Evolutionary conservation across 352 stramenopile genomes (phyloP).

Genomic region (Pythium phragmitis): DNA sequence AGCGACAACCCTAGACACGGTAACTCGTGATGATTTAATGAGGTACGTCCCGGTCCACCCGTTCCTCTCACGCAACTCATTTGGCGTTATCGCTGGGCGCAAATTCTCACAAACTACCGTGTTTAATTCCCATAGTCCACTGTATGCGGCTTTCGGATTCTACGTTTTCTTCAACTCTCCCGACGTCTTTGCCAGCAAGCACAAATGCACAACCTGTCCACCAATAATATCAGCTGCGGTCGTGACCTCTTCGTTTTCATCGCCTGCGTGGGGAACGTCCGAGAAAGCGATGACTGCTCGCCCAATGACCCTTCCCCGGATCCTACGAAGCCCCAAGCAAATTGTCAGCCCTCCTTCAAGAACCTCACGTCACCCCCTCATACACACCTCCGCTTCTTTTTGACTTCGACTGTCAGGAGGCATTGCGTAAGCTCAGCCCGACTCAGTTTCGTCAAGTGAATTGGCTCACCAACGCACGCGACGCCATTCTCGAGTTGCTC

Average conservation of each 20-base stretch:
- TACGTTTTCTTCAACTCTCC: background rate
- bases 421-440: background rate
- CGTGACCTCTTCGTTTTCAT: background rate
- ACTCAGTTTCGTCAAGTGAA: background rate
- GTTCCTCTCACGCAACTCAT: too few relatives aligned
- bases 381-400: background rate
- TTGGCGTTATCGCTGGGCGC: too few relatives aligned
- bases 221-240: background rate
- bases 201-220: slow-evolving; percentile 27
- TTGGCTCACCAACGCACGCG: background rate
- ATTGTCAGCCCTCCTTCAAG: background rate
- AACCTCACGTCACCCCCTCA: background rate
- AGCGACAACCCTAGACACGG: too few relatives aligned
- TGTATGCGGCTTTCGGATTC: too few relatives aligned
- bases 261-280: background rate
- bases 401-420: background rate
- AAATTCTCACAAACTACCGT: too few relatives aligned
- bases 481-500: background rate
- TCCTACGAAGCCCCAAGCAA: background rate
- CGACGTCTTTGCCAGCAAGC: slow-evolving; percentile 92
- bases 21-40: too few relatives aligned
- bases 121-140: too few relatives aligned
- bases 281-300: background rate
- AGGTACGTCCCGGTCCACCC: too few relatives aligned
- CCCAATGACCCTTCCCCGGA: background rate